A percentile compares a stretch with the other conserved stretches of the same genome.
phyloP scores from a whole-genome alignment of 129 eudicot species.

The Scalesia atractyloides region DNA sequence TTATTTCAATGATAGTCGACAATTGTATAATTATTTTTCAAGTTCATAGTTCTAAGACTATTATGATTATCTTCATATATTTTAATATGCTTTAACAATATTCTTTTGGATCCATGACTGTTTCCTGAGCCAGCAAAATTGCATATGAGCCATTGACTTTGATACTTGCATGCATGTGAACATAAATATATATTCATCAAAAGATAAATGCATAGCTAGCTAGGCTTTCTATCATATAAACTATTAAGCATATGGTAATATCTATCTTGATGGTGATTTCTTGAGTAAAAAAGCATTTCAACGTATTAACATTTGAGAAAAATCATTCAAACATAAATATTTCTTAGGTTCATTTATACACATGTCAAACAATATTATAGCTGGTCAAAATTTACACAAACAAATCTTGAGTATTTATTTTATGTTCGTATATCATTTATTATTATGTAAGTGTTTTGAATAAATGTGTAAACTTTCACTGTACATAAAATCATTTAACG shows the following conservation, averaged over 20 bases:
- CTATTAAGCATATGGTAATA: not conserved
- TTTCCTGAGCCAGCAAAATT: conserved; percentile 19
- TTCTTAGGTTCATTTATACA: not conserved
- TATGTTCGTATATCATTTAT: not conserved
- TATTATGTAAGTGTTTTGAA: not conserved
- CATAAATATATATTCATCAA: not conserved
- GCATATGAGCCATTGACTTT: conserved; percentile 19
- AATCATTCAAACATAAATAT: not conserved
- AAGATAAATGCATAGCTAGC: not conserved
- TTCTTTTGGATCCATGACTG: not conserved
- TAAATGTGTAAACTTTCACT: no score
- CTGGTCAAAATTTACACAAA: not conserved
- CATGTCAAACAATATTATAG: no score
- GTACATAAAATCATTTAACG: no score
- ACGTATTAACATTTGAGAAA: not conserved
- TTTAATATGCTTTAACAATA: not conserved
- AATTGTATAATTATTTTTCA: not conserved
- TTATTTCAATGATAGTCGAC: not conserved
- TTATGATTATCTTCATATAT: not conserved
- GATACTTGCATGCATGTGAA: conserved; percentile 23
- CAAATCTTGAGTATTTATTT: not conserved
- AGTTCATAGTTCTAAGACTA: not conserved
- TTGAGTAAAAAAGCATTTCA: not conserved
- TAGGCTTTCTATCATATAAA: not conserved
- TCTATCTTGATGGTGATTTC: not conserved